Evolutionary conservation across 2,329 filamentous ascomycete genomes (phyloP), one percentile per base, ranked within the genome.

Genomic region (Neodidymelliopsis sp.): DNA sequence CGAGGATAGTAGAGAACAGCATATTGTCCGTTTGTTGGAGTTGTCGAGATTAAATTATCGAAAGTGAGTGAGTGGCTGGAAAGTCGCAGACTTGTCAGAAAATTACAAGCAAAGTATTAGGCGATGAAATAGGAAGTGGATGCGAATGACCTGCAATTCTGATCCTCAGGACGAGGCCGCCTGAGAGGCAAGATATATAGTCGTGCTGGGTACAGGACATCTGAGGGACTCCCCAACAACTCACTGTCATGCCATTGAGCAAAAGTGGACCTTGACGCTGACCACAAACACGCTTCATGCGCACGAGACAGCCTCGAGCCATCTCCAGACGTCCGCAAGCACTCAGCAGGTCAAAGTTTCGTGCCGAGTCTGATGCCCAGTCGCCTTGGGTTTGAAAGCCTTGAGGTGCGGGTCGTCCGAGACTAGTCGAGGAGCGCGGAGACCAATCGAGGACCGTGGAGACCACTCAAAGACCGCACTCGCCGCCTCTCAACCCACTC

Each of bases 1-100:
- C 42, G 34, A 63, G 22, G 34, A 67, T 53, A 33, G 30, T 62
- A 22, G 43, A 59, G 45, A 66, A 59, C 35, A 60, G 49, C 64
- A 67, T 67, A n/a, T 31, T 63, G 53, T 12, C 10, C 24, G 9
- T 38, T 35, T n/a, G n/a, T 28, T 38, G 31, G 27, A 18, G 24
- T 18, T 7, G 10, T 22, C 12, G 19, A 19, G 8, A 31, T 46
- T 41, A 38, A 20, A 48, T 44, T 38, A 46, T 50, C 15, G 36
- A 44, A 38, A 20, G 13, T 47, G 39, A 28, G 24, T 45, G 22
- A 39, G 13, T 38, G 29, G 15, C 37, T 35, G 38, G 37, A 37
- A 19, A 47, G 41, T 53, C 24, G n/a, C 33, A 39, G 40, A 49
- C 40, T 37, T n/a, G n/a, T n/a, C n/a, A n/a, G 40, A 19, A 18